These are phyloP conservation scores for Eimeria tenella DNA, from an alignment of 169 alveolate species.

Conservation along the genomic window DNA sequence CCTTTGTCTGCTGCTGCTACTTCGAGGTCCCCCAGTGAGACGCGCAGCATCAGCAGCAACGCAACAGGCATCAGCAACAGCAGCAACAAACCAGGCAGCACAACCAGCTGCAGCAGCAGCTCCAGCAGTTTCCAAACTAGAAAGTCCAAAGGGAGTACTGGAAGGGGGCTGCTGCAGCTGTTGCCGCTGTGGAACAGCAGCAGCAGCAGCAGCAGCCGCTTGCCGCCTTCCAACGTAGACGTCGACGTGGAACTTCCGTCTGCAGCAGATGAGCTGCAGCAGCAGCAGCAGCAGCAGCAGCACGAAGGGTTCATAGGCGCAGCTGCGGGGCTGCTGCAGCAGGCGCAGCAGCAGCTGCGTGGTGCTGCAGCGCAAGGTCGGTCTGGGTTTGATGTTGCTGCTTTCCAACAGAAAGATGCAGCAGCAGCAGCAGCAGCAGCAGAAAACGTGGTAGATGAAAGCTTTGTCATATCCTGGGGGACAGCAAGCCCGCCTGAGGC, in stretches of 20 bases:
- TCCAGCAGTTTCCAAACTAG: neutral
- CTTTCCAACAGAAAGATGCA: slow-evolving; percentile 1
- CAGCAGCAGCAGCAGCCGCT: slow-evolving; percentile 41
- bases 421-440: slow-evolving; percentile 22
- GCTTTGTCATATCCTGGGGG: slow-evolving; percentile 46
- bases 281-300: slow-evolving; percentile 17
- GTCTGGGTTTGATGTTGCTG: neutral
- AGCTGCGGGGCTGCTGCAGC: slow-evolving; percentile 44
- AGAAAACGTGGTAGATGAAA: neutral
- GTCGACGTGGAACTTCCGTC: slow-evolving; percentile 29
- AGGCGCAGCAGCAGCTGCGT: slow-evolving; percentile 41
- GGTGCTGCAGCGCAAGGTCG: slow-evolving; percentile 13
- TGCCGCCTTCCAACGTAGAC: slow-evolving; percentile 38
- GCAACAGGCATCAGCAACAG: slow-evolving; percentile 38
- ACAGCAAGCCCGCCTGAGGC: neutral
- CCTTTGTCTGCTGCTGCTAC: slow-evolving; percentile 6
- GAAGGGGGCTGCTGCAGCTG: slow-evolving; percentile 48
- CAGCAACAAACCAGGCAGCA: slow-evolving; percentile 57
- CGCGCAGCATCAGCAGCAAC: slow-evolving; percentile 47
- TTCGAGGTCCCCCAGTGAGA: neutral
- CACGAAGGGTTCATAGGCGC: slow-evolving; percentile 18
- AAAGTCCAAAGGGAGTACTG: neutral
- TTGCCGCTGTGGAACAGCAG: slow-evolving; percentile 33
- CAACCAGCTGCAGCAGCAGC: slow-evolving; percentile 50
- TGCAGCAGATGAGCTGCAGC: slow-evolving; percentile 27